These are phyloP conservation scores for Saccharomycopsis sp. DNA, from an alignment of 805 yeast genomes.

Conservation along the genomic window DNA sequence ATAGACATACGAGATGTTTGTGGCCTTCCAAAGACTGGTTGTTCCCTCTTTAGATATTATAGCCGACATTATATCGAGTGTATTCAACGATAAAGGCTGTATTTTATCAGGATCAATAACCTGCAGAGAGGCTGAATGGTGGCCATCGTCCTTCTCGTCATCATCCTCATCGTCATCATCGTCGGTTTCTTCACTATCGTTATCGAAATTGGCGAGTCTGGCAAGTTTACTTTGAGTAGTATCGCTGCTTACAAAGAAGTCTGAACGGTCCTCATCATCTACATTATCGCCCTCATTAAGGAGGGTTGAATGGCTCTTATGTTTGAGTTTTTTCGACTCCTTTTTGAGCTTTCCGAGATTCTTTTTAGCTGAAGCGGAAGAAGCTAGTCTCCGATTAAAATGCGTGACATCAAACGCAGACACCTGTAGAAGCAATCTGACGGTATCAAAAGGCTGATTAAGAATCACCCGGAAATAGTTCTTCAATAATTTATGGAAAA, in stretches of 20 bases:
- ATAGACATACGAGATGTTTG: slow-evolving; percentile 73
- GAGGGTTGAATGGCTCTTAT: background rate
- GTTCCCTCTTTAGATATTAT: slow-evolving; percentile 66
- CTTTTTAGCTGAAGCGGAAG: background rate
- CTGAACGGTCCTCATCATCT: slow-evolving; percentile 1
- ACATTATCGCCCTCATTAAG: background rate
- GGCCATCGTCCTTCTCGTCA: slow-evolving; percentile 2
- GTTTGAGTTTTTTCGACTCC: background rate
- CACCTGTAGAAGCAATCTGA: slow-evolving; percentile 71
- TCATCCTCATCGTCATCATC: slow-evolving; percentile 15
- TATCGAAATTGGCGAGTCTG: slow-evolving; percentile 1
- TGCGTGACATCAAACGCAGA: slow-evolving; percentile 45
- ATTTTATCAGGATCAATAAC: slow-evolving; percentile 29
- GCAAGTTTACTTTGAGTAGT: background rate
- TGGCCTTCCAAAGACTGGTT: slow-evolving; percentile 64
- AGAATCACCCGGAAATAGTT: slow-evolving; percentile 64
- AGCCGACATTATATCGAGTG: slow-evolving; percentile 58
- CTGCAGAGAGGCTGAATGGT: background rate
- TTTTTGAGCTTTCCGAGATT: background rate
- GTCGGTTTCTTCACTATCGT: background rate
- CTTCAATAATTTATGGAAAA: slow-evolving; percentile 54
- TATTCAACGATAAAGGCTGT: slow-evolving; percentile 53
- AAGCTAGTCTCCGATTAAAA: background rate
- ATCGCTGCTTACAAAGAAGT: background rate
- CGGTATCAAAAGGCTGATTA: slow-evolving; percentile 85